phyloP scores from a whole-genome alignment of 352 stramenopile genomes.

The Phytophthora macrochlamydospora region DNA sequence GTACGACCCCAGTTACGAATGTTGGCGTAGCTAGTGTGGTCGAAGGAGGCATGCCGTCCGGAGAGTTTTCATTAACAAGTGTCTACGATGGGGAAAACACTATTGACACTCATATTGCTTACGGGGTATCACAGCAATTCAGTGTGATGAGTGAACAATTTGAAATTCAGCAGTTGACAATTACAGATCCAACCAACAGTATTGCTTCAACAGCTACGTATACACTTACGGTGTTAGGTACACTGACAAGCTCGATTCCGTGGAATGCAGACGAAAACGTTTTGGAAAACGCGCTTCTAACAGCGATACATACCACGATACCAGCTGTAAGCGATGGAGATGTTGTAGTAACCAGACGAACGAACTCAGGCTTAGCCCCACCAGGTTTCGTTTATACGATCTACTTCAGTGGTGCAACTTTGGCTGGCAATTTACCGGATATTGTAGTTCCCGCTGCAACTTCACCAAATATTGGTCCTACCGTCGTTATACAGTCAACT shows the following conservation, averaged over 20 bases:
- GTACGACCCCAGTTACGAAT: slow-evolving; percentile 14
- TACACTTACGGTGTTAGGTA: slow-evolving; percentile 35
- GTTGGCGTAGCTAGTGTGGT: slow-evolving; percentile 19
- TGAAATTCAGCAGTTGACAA: slow-evolving; percentile 63
- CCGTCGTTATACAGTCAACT: slow-evolving; percentile 36
- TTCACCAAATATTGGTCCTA: slow-evolving; percentile 30
- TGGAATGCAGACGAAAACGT: slow-evolving; percentile 65
- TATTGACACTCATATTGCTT: slow-evolving; percentile 43
- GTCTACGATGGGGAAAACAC: slow-evolving; percentile 65
- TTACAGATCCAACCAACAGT: slow-evolving; percentile 48
- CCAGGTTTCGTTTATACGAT: slow-evolving; percentile 77
- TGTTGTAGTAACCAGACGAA: slow-evolving; percentile 60
- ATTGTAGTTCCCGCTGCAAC: slow-evolving; percentile 31
- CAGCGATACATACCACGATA: slow-evolving; percentile 34
- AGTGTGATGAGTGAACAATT: slow-evolving; percentile 76
- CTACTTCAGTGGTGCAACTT: slow-evolving; percentile 65
- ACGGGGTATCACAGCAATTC: slow-evolving; percentile 69
- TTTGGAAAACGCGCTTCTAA: slow-evolving; percentile 22
- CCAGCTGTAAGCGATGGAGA: slow-evolving; percentile 26
- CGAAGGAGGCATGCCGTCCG: slow-evolving; percentile 32
- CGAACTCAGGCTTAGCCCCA: slow-evolving; percentile 41
- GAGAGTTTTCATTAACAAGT: slow-evolving; percentile 49
- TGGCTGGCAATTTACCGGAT: slow-evolving; percentile 31
- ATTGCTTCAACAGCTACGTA: slow-evolving; percentile 48
- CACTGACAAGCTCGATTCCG: slow-evolving; percentile 43